Percentiles rank a stretch among this genome's conserved stretches.
Conservation (phyloP, 2,329 filamentous ascomycete genomes). For the Achaetomium macrosporum region DNA sequence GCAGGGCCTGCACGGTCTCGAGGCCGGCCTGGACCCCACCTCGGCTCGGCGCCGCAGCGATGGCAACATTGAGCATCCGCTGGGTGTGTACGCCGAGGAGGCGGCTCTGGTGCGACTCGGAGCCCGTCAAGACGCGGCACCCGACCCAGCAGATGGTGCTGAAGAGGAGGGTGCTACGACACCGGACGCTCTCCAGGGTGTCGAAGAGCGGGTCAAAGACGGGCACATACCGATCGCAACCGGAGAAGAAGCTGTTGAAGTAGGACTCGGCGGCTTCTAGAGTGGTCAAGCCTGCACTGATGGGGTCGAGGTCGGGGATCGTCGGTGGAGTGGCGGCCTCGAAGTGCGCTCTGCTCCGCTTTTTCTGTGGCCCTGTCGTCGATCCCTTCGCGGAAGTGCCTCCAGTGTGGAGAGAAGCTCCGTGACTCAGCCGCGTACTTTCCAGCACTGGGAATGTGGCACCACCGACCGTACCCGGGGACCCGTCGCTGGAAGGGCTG, state of each 20-base stretch:
- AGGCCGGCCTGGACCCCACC: background rate
- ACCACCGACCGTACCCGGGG: background rate
- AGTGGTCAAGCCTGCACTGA: background rate
- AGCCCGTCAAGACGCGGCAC: background rate
- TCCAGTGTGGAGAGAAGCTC: background rate
- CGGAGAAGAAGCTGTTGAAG: constrained; percentile 1
- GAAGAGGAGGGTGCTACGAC: background rate
- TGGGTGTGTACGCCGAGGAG: background rate
- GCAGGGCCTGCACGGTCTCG: constrained; percentile 3
- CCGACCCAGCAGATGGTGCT: constrained; percentile 1
- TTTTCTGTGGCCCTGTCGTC: background rate
- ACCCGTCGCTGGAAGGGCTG: background rate
- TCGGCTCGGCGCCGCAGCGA: background rate
- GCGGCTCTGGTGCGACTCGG: constrained; percentile 4
- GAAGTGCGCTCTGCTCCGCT: constrained; percentile 3
- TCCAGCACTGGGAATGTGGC: background rate
- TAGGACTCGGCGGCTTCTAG: background rate
- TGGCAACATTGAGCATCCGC: constrained; percentile 1
- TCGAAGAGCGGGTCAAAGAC: background rate
- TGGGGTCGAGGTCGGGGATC: constrained; percentile 2
- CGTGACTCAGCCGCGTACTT: background rate
- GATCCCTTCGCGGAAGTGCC: background rate
- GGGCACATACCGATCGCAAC: constrained; percentile 3
- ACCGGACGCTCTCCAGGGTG: constrained; percentile 1
- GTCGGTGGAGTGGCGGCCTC: background rate